Evolutionary conservation across 2,329 filamentous ascomycete species (phyloP), one percentile per base, ranked within the genome.

Genomic region (Thielaviopsis musarum): DNA sequence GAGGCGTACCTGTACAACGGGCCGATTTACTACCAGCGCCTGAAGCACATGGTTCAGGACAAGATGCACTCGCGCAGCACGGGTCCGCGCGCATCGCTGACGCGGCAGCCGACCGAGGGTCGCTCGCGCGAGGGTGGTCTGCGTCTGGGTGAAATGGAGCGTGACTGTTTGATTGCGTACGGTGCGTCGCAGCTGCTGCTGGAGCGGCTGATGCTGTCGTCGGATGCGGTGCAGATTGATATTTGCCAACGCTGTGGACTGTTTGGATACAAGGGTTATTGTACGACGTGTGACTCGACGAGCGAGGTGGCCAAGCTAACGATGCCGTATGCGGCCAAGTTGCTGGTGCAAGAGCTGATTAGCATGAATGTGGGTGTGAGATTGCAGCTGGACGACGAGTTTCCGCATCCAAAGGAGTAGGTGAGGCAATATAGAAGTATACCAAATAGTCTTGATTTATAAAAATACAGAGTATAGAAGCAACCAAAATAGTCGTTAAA

Each of bases 11-110:
- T 98, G 68, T 98, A 97, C 78, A 95, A 95, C 70, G 93, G 93
- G 0, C 93, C 93, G 12, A 98, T 98, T 72, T 98, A 95, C 76
- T 98, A 98, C 76, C 93, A 98, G 76, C 95, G 95, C 65, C 82
- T 98, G 64, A 98, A 98, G 80, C 93, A 98, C 78, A 98, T 98
- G 93, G 93, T 98, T 3, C 91, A 97, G 71, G 93, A 98, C 70
- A 98, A 98, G 75, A 97, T 98, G 93, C 93, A 98, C 73, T 91
- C 88, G 34, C 88, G 93, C 63, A 84, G 91, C 1, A 85, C 89
- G 15, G 94, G 94, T 0, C 94, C 93, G 0, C 81, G 88, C 13
- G 91, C 91, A 26, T 93, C 95, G 64, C 78, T 98, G 26, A 98
- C 93, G 0, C 84, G 93, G 10, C 93, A 98, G 70, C 93, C 93